A percentile compares a stretch with the other conserved stretches of the same genome.
phyloP scores from a whole-genome alignment of 1,139 yeast genomes.

The Waltiozyma solani region DNA sequence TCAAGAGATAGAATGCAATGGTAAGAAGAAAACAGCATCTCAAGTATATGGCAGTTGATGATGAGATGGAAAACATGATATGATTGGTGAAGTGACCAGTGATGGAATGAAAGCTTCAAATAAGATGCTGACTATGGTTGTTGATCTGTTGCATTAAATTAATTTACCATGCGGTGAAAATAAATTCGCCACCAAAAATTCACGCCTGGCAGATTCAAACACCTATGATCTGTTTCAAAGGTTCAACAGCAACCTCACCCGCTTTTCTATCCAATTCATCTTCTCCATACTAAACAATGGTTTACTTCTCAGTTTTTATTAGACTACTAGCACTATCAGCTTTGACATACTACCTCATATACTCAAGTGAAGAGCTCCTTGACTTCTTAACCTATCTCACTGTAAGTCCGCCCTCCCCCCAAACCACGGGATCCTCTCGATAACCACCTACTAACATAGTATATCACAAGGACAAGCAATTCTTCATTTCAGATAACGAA shows the following conservation, averaged over 20 bases:
- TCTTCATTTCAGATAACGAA: background rate
- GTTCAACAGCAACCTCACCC: too few relatives aligned
- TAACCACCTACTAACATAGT: background rate
- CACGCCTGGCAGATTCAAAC: too few relatives aligned
- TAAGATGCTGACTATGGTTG: too few relatives aligned
- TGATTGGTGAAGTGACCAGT: background rate
- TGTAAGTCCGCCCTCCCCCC: too few relatives aligned
- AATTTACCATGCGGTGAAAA: too few relatives aligned
- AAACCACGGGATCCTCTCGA: too few relatives aligned
- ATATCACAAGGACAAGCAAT: background rate
- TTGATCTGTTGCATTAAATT: too few relatives aligned
- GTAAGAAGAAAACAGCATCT: constrained; percentile 35
- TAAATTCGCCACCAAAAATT: too few relatives aligned
- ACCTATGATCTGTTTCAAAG: too few relatives aligned
- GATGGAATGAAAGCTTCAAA: too few relatives aligned
- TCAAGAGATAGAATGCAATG: constrained; percentile 30
- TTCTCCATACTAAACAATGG: too few relatives aligned
- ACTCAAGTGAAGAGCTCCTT: background rate
- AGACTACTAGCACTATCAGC: background rate
- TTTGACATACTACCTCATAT: background rate
- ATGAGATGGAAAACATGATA: constrained; percentile 14
- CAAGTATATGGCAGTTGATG: constrained; percentile 19
- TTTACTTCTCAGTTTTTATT: background rate
- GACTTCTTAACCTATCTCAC: background rate
- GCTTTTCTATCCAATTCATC: too few relatives aligned